A percentile compares a stretch with the other conserved stretches of the same genome.
Conservation (phyloP, 306 rosid species). For the Pueraria montana region DNA sequence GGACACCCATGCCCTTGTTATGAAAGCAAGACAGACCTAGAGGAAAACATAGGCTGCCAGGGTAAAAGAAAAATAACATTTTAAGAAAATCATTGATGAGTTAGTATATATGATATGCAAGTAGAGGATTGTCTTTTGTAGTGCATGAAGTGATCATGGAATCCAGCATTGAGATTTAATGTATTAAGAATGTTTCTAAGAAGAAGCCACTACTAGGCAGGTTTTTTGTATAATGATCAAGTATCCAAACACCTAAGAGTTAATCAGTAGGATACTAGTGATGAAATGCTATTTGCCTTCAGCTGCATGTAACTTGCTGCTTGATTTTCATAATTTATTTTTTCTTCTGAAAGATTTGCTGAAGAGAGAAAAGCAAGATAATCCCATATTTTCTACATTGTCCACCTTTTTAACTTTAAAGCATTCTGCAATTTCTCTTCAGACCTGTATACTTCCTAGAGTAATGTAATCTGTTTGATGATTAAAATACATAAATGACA, state of each 20-base stretch:
- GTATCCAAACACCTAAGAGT: background rate
- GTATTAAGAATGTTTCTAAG: background rate
- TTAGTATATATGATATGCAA: background rate
- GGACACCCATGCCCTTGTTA: constrained; percentile 7
- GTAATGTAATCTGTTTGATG: constrained; percentile 4
- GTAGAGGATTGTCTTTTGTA: constrained; percentile 16
- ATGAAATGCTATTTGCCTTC: constrained; percentile 8
- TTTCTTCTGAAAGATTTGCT: background rate
- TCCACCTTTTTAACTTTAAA: background rate
- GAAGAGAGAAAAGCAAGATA: constrained; percentile 11
- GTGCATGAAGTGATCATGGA: background rate
- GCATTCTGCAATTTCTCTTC: background rate
- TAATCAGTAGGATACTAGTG: background rate
- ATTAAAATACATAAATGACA: constrained; percentile 4
- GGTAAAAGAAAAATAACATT: background rate
- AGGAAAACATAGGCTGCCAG: background rate
- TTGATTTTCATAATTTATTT: constrained; percentile 4
- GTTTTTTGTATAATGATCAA: constrained; percentile 3
- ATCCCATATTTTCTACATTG: background rate
- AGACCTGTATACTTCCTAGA: constrained; percentile 27
- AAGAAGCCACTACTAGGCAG: background rate
- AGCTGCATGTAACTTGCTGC: background rate
- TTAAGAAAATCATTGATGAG: background rate
- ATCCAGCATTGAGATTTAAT: constrained; percentile 10
- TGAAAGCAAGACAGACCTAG: background rate